Evolutionary conservation across 495 filamentous ascomycete species (phyloP).

Genomic region (Hypoxylon rickii): DNA sequence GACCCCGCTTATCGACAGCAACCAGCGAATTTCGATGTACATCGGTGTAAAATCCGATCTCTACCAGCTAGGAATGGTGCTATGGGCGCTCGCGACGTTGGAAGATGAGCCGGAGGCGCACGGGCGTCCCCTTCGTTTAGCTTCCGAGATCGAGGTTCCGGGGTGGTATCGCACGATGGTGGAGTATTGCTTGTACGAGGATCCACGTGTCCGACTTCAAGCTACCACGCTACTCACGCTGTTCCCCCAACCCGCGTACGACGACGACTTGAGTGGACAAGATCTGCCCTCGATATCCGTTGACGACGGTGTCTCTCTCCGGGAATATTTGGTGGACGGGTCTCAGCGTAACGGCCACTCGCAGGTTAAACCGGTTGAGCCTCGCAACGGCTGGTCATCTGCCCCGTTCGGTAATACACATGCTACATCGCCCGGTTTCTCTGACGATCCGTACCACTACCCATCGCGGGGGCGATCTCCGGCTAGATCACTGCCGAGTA

Average conservation of each 20-base stretch:
- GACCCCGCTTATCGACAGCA: conserved; percentile 81
- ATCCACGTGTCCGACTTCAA: conserved; percentile 49
- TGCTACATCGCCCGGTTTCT: conserved; percentile 27
- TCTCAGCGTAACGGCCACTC: conserved; percentile 30
- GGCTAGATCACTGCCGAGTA: conserved; percentile 48
- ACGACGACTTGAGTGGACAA: conserved; percentile 27
- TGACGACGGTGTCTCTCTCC: conserved; percentile 39
- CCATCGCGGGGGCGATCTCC: conserved; percentile 52
- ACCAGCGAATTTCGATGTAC: conserved; percentile 94
- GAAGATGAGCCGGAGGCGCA: conserved; percentile 88
- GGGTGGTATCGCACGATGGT: conserved; percentile 51
- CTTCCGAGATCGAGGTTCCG: conserved; percentile 46
- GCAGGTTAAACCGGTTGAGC: conserved; percentile 39
- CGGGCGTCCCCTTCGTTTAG: conserved; percentile 66
- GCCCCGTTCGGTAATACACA: conserved; percentile 29
- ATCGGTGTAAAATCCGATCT: conserved; percentile 98
- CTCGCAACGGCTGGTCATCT: conserved; percentile 42
- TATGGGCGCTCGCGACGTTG: conserved; percentile 88
- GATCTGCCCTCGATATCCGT: conserved; percentile 38
- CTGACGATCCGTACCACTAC: conserved; percentile 44
- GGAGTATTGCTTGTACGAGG: conserved; percentile 48
- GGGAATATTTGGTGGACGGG: conserved; percentile 40
- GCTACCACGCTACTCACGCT: conserved; percentile 45
- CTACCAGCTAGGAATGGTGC: conserved; percentile 94
- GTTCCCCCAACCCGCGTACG: conserved; percentile 45